These are phyloP conservation scores for Coriaria nepalensis DNA, from an alignment of 306 rosid genomes.

Conservation along the genomic window DNA sequence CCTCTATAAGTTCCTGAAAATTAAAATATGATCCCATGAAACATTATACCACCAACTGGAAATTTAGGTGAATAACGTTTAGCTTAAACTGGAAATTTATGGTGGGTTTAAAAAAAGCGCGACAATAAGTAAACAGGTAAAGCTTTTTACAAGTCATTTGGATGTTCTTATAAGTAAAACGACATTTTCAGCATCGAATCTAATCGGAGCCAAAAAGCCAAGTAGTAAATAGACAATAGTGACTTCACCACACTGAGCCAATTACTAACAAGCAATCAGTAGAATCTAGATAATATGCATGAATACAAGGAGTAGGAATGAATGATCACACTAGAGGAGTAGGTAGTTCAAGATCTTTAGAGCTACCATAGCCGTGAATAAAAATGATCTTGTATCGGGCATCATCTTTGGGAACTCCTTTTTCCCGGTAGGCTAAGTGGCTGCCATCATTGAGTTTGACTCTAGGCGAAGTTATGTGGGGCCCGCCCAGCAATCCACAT, in stretches of 20 bases:
- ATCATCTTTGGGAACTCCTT: conserved; percentile 52
- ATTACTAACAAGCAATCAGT: conserved; percentile 4
- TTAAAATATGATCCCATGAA: background rate
- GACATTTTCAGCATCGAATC: too few species aligned
- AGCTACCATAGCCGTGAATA: conserved; percentile 42
- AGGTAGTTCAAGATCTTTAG: conserved; percentile 42
- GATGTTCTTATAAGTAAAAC: too few species aligned
- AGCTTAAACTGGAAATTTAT: too few species aligned
- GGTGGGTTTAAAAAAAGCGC: too few species aligned
- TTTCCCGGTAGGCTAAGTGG: conserved; percentile 63
- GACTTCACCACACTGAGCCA: too few species aligned
- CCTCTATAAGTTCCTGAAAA: conserved; percentile 46
- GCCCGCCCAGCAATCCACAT: conserved; percentile 55
- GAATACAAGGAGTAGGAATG: conserved; percentile 1
- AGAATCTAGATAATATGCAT: background rate
- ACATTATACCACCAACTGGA: background rate
- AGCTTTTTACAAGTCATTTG: too few species aligned
- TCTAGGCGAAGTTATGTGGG: conserved; percentile 49
- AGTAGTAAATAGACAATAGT: too few species aligned
- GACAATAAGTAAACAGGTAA: too few species aligned
- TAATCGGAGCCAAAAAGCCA: too few species aligned
- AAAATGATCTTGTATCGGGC: conserved; percentile 56
- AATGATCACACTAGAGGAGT: conserved; percentile 35
- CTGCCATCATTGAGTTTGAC: conserved; percentile 62
- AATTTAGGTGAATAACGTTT: too few species aligned